A percentile compares a stretch with the other conserved stretches of the same genome.
phyloP scores from a whole-genome alignment of 495 filamentous ascomycete genomes.

The Sordaria brevicollis region DNA sequence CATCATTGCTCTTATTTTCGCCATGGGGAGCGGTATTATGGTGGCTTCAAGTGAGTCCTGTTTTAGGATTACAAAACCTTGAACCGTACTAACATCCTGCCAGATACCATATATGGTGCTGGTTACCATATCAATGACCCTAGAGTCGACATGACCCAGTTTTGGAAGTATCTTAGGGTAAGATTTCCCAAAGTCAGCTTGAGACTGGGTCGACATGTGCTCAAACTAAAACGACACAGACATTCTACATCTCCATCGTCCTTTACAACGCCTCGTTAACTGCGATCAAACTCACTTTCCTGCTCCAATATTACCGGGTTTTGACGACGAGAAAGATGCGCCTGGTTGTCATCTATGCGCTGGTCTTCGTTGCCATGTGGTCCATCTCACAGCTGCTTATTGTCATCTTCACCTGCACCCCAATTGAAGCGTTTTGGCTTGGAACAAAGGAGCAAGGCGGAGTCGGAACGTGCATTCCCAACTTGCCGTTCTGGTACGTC shows the following conservation, averaged over 20 bases:
- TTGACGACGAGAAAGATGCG: constrained; percentile 22
- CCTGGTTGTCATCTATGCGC: constrained; percentile 13
- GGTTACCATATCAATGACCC: constrained; percentile 9
- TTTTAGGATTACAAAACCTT: neutral
- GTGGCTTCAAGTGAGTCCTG: constrained; percentile 12
- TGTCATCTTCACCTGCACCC: constrained; percentile 27
- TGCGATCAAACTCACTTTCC: constrained; percentile 32
- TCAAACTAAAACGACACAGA: constrained; percentile 15
- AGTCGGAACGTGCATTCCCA: constrained; percentile 32
- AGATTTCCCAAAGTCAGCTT: neutral
- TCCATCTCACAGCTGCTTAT: constrained; percentile 32
- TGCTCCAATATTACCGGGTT: constrained; percentile 34
- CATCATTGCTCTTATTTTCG: constrained; percentile 15
- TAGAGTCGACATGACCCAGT: neutral
- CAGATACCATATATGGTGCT: constrained; percentile 17
- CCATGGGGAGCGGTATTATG: constrained; percentile 14
- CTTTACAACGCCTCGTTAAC: constrained; percentile 32
- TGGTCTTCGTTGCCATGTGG: constrained; percentile 26
- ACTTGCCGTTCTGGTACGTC: constrained; percentile 35
- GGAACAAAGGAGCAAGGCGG: no score
- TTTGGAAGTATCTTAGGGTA: constrained; percentile 17
- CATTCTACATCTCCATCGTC: constrained; percentile 34
- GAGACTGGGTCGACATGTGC: neutral
- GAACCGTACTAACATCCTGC: neutral
- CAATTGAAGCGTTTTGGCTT: constrained; percentile 32